Evolutionary conservation across 208 protist species (phyloP).

Genomic region (Leishmania tropica): DNA sequence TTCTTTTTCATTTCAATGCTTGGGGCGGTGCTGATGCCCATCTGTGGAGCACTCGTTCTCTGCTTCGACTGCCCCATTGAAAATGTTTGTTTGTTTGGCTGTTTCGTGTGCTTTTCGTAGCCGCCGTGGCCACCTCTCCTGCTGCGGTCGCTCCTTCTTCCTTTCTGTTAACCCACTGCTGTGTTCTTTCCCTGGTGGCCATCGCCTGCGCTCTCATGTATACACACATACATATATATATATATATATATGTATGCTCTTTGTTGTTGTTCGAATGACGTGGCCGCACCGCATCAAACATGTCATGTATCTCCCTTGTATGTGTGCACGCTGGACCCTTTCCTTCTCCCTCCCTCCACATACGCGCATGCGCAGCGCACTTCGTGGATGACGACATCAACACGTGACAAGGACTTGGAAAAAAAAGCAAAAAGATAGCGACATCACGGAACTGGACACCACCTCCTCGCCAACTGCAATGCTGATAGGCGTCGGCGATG

Average conservation of each 20-base stretch:
- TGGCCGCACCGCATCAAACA: neutral
- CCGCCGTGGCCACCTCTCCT: no score
- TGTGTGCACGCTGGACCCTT: neutral
- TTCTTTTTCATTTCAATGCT: neutral
- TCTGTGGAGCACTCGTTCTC: neutral
- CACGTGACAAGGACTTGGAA: no score
- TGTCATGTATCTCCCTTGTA: neutral
- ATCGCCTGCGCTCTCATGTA: neutral
- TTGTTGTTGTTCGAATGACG: neutral
- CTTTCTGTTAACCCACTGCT: neutral
- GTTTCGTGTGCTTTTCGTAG: no score
- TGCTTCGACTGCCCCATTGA: neutral
- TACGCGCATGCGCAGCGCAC: neutral
- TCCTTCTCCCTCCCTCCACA: neutral
- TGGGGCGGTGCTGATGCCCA: no score
- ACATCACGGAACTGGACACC: neutral
- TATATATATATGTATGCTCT: neutral
- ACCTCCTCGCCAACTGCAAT: neutral
- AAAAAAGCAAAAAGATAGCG: neutral
- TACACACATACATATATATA: neutral
- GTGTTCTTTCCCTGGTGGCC: neutral
- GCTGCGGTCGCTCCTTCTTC: no score
- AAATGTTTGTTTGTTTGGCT: slow-evolving; percentile 2
- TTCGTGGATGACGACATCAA: neutral
- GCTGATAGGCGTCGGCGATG: neutral